Conservation (phyloP, 2,329 filamentous ascomycete genomes). For the Rhytidhysteron rufulum region DNA sequence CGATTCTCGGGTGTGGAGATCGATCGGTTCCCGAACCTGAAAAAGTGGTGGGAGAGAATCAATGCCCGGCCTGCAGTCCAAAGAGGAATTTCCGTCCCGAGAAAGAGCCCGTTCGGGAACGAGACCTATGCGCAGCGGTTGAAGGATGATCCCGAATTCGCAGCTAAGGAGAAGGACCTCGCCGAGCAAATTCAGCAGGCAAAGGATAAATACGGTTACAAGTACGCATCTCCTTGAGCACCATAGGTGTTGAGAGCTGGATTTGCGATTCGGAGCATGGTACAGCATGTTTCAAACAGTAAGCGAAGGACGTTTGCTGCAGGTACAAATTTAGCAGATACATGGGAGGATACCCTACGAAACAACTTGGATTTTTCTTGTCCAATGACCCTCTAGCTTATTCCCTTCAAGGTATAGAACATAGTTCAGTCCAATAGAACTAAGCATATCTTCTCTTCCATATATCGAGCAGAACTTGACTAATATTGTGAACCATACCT, state of each 20-base stretch:
- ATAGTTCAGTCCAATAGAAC: too few relatives aligned
- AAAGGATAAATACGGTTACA: slow-evolving; percentile 46
- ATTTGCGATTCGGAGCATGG: not conserved
- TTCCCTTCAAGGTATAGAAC: too few relatives aligned
- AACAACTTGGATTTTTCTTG: too few relatives aligned
- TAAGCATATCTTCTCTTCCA: too few relatives aligned
- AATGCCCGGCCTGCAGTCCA: slow-evolving; percentile 40
- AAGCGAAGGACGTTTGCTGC: too few relatives aligned
- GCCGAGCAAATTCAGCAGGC: slow-evolving; percentile 35
- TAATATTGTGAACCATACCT: too few relatives aligned
- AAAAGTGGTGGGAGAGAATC: slow-evolving; percentile 44
- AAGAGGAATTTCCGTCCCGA: slow-evolving; percentile 35
- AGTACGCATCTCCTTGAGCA: slow-evolving; percentile 37
- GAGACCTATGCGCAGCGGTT: slow-evolving; percentile 38
- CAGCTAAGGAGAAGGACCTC: slow-evolving; percentile 42
- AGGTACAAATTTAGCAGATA: too few relatives aligned
- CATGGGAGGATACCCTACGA: too few relatives aligned
- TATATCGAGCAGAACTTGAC: too few relatives aligned
- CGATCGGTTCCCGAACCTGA: slow-evolving; percentile 39
- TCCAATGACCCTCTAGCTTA: too few relatives aligned
- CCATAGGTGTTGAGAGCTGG: not conserved
- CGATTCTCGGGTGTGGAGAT: slow-evolving; percentile 41
- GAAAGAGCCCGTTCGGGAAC: slow-evolving; percentile 40
- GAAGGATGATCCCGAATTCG: slow-evolving; percentile 47
- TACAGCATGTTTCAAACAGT: too few relatives aligned